Base-by-base conservation (phyloP, 495 filamentous ascomycete genomes). In the Aspergillus cavernicola region DNA sequence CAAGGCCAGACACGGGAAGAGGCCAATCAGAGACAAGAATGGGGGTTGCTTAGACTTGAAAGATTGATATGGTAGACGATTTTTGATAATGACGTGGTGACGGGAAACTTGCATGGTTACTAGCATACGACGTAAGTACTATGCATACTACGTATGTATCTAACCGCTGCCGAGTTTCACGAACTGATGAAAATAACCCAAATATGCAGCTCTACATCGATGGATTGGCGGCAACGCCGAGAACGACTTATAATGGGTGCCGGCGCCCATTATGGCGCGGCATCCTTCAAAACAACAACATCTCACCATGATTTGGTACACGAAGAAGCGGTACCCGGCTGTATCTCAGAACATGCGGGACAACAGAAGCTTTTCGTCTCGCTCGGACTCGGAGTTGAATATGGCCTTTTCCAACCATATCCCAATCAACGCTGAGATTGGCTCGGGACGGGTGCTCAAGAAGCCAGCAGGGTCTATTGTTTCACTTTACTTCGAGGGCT, bases 401-500 rank as follows among this genome's bases (percentile, higher is more conserved):
- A 24, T 29, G 33, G 35, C 35, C 0, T 54, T 47, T 40, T 10
- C 33, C 13, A 46, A 40, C 26, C 32, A 47, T 4, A 6, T 54
- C 12, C 35, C 41, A 12, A 10, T 32, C 24, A 12, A 26, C 3
- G 12, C 18, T n/a, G 4, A 39, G 10, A 9, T 16, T 15, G 19
- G 19, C 16, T 29, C 32, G 2, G 52, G 42, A 1, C 32, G 9
- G n/a, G 22, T 9, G 6, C 18, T 54, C 24, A 54, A 20, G 24
- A 39, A 54, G 18, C 52, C 52, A 4, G 52, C 42, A n/a, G 52
- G 52, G 9, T 54, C 52, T 2, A 47, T 54, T 33, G 10, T 54
- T 23, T 33, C 52, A 2, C 43, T 54, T 19, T 16, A 47, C 0
- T 47, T 54, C 6, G 52, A 54, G 15, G 23, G 13, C 0, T 40